phyloP scores from a whole-genome alignment of 345 rosid genomes.

The Turritis glabra region DNA sequence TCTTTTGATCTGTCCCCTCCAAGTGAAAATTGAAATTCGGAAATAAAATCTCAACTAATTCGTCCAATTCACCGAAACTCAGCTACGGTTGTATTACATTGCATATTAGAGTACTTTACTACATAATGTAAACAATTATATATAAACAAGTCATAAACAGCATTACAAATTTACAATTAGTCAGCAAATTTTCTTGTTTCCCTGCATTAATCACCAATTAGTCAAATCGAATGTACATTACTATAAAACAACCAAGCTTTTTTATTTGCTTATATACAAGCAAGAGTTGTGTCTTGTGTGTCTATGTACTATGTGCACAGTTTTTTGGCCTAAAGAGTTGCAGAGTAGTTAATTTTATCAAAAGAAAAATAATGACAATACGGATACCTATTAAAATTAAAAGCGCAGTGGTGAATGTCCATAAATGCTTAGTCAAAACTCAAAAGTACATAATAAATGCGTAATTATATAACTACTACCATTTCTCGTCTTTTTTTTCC shows the following conservation, averaged over 20 bases:
- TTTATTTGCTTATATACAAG: not conserved
- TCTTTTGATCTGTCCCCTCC: not conserved
- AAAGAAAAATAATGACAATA: not conserved
- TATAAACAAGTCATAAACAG: not conserved
- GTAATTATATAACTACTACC: conserved; percentile 21
- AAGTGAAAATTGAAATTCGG: not conserved
- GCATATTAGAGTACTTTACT: not conserved
- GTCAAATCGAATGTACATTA: not conserved
- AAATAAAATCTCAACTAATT: conserved; percentile 18
- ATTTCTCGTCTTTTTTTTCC: not conserved
- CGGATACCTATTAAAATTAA: not conserved
- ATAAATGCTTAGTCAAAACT: conserved; percentile 37
- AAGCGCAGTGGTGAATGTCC: conserved; percentile 29
- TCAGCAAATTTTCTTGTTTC: too few species aligned
- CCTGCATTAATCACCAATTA: too few species aligned
- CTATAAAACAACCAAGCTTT: not conserved
- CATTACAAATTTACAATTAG: not conserved
- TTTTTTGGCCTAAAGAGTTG: not conserved
- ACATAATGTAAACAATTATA: not conserved
- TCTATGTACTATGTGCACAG: not conserved
- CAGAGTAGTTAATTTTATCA: conserved; percentile 8
- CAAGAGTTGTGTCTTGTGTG: not conserved
- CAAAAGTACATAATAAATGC: conserved; percentile 37
- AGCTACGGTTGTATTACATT: conserved; percentile 2
- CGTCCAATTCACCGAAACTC: conserved; percentile 9